A percentile compares a stretch with the other conserved stretches of the same genome.
phyloP scores from a whole-genome alignment of 2,329 filamentous ascomycete genomes.

The Hypoxylon sp. region DNA sequence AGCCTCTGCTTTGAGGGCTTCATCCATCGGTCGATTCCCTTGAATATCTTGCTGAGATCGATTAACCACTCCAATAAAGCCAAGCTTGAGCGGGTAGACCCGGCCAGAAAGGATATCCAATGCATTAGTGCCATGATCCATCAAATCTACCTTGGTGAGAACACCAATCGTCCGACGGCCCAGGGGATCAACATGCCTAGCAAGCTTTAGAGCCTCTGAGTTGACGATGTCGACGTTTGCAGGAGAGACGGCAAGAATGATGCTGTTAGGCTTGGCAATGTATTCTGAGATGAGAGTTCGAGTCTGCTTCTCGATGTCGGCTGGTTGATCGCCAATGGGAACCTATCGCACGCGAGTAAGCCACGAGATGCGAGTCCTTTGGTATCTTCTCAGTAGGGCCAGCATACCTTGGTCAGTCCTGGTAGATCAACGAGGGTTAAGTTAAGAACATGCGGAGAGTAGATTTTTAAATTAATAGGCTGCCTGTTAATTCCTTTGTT shows the following conservation, averaged over 20 bases:
- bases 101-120: conserved; percentile 97
- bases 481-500: conserved; percentile 99
- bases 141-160: conserved; percentile 95
- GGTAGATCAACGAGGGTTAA: conserved; percentile 96
- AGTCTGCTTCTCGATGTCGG: conserved; percentile 99
- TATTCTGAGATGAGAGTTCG: conserved; percentile 97
- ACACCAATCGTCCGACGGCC: conserved; percentile 96
- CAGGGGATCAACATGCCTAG: conserved; percentile 95
- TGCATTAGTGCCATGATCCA: conserved; percentile 99
- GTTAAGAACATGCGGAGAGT: conserved; percentile 96
- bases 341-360: conserved; percentile 68
- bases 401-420: conserved; percentile 87
- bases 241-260: conserved; percentile 94
- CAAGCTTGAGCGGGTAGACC: conserved; percentile 96
- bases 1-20: conserved; percentile 88
- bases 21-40: conserved; percentile 92
- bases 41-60: conserved; percentile 98
- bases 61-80: conserved; percentile 98
- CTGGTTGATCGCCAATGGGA: conserved; percentile 96
- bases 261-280: conserved; percentile 98
- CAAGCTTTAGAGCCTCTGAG: conserved; percentile 96
- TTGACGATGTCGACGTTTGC: conserved; percentile 99
- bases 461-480: conserved; percentile 98
- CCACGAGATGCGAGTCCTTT: conserved; percentile 10
- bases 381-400: conserved; percentile 4